Evolutionary conservation across 2,329 filamentous ascomycete genomes (phyloP).

Genomic region (Colletotrichum sublineola): DNA sequence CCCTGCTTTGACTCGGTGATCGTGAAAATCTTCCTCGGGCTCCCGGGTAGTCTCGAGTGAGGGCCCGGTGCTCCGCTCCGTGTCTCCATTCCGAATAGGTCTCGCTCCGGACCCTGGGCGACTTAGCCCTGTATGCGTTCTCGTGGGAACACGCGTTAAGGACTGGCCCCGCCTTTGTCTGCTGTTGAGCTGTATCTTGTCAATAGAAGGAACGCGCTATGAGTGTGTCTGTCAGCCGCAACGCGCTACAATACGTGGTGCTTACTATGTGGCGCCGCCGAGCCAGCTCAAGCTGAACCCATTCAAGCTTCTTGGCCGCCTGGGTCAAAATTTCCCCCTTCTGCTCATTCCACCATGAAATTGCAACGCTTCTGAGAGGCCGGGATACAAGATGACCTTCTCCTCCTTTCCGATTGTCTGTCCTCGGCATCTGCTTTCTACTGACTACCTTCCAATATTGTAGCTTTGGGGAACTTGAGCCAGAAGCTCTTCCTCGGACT

Average conservation of each 20-base stretch:
- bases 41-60: background rate
- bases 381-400: background rate
- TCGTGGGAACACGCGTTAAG: background rate
- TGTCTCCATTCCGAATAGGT: background rate
- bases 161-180: background rate
- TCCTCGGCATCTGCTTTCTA: background rate
- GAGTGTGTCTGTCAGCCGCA: constrained; percentile 33
- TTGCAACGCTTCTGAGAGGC: constrained; percentile 8
- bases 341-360: background rate
- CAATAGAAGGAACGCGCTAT: constrained; percentile 3
- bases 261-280: constrained; percentile 25
- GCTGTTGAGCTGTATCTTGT: background rate
- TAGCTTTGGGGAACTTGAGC: background rate
- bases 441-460: background rate
- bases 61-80: constrained; percentile 10
- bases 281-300: background rate
- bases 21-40: background rate
- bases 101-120: background rate
- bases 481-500: background rate
- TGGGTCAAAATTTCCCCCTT: background rate
- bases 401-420: background rate
- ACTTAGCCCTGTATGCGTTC: background rate
- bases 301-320: background rate
- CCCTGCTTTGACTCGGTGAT: constrained; percentile 9
- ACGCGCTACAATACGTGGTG: constrained; percentile 18